Evolutionary conservation across 2,329 filamentous ascomycete species (phyloP), one percentile per base, ranked within the genome.

Genomic region (Gnomoniopsis smithogilvyi): DNA sequence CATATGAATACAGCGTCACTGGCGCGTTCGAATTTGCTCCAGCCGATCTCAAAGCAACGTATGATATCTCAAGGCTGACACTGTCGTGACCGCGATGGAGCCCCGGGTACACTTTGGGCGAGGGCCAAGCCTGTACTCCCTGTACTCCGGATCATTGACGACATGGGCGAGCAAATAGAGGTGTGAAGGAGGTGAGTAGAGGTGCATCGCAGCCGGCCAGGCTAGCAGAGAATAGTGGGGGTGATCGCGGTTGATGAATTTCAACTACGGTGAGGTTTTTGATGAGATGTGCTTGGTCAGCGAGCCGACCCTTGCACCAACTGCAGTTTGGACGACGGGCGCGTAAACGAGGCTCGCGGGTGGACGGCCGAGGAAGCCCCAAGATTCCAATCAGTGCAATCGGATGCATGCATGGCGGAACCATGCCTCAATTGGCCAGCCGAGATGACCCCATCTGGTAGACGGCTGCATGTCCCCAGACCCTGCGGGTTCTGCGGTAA

Each of bases 271-370:
- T 24, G 50, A 36, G 33, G 33, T 51, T 53, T n/a, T 53, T 46
- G 52, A 45, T 61, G 62, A 66, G 59, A 63, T 56, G 58, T 56
- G 47, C 45, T 62, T 56, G 53, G 51, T 60, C 53, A 60, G 60
- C 54, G 51, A 53, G 55, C 58, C 61, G 64, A 76, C 73, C 76
- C 78, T 71, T 75, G 78, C 70, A 69, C 65, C n/a, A 41, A 71
- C 65, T 67, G 66, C 64, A 65, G n/a, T 68, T 56, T 56, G 53
- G 56, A 55, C 34, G 56, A 49, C 63, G 69, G 80, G 80, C 80
- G 81, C 80, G 76, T 83, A 83, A 78, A 73, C 69, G 72, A 74
- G 73, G 73, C 72, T 74, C 74, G 70, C 73, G 72, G 76, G 70
- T 81, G 78, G 79, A 73, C 72, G 69, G 72, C 66, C 67, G 69